Base-by-base conservation (phyloP, 2,329 filamentous ascomycete genomes). In the Sclerotinia nivalis region DNA sequence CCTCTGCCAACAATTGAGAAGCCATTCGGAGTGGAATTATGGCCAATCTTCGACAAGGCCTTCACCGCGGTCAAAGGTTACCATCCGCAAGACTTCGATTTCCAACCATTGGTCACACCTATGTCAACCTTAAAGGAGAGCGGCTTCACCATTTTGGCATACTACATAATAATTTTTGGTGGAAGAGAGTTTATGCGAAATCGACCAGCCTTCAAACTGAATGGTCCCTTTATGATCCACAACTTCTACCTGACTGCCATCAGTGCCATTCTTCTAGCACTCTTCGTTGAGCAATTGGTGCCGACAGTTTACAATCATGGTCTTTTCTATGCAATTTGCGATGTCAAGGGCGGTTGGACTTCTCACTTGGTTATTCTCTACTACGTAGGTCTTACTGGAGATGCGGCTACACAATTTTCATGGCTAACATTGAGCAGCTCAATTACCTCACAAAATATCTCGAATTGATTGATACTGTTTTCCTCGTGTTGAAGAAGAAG, bases 401-500 rank as follows among this genome's bases (percentile, higher is more conserved):
- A 34, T 25, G 31, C 47, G 37, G 22, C 28, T 20, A 62, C 58
- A 37, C 31, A 2, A 15, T 54, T 59, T 59, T 9, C 43, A 43
- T 52, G 75, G 77, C 83, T 87, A 77, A 85, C 77, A 66, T 28
- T 54, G 40, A 56, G 25, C 79, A 97, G 94, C 87, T 98, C 80
- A 98, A 96, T 86, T 98, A 98, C 85, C 88, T 97, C 69, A 98
- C 94, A 83, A 98, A 98, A 83, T 98, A 97, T 83, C 88, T 97
- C 75, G 95, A 98, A 83, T 87, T 98, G 75, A 84, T 98, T 76
- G 95, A 98, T 82, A 98, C 95, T 71, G 90, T 95, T 80, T 98
- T 98, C 87, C 86, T 98, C 69, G 96, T 97, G 85, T 88, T 98
- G 81, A 98, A 98, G 91, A 98, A 98, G 91, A 98, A 98, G 91